Conservation (phyloP, 257 asterid species). For the Penstemon newberryi region DNA sequence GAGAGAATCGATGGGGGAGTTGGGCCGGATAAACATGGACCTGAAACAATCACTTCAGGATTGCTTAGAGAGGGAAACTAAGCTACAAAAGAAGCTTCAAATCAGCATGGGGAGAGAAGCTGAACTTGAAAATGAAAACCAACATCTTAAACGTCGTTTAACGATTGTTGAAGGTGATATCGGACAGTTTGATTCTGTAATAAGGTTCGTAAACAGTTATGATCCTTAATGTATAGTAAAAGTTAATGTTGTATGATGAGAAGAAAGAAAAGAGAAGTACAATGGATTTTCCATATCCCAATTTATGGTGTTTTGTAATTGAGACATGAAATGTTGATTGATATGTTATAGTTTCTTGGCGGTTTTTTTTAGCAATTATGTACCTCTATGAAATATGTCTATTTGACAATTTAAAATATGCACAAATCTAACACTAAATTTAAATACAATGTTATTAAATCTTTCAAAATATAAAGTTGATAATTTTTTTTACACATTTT, state of each 20-base stretch:
- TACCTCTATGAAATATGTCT: too few relatives aligned
- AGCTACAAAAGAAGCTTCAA: conserved; percentile 5
- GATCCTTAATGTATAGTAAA: background rate
- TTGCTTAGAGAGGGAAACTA: conserved; percentile 21
- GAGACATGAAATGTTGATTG: background rate
- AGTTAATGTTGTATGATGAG: too few relatives aligned
- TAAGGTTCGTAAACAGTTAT: background rate
- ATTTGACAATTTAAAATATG: too few relatives aligned
- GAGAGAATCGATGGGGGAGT: conserved; percentile 10
- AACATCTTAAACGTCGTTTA: conserved; percentile 21
- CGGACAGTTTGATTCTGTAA: conserved; percentile 10
- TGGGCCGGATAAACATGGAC: conserved; percentile 1
- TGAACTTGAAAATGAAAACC: conserved; percentile 22
- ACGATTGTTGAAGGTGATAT: conserved; percentile 15
- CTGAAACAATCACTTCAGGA: conserved; percentile 16
- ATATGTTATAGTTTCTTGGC: conserved; percentile 1
- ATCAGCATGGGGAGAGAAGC: background rate
- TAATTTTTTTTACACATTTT: too few relatives aligned
- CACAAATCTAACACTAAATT: too few relatives aligned
- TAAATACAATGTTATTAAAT: too few relatives aligned
- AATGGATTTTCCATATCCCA: too few relatives aligned
- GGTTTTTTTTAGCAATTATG: background rate
- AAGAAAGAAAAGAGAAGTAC: too few relatives aligned
- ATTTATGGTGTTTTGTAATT: background rate
- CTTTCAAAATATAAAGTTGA: too few relatives aligned